A percentile compares a stretch with the other conserved stretches of the same genome.
These are phyloP conservation scores for Intubia oerlemansii DNA, from an alignment of 2,329 filamentous ascomycete species.

Conservation along the genomic window DNA sequence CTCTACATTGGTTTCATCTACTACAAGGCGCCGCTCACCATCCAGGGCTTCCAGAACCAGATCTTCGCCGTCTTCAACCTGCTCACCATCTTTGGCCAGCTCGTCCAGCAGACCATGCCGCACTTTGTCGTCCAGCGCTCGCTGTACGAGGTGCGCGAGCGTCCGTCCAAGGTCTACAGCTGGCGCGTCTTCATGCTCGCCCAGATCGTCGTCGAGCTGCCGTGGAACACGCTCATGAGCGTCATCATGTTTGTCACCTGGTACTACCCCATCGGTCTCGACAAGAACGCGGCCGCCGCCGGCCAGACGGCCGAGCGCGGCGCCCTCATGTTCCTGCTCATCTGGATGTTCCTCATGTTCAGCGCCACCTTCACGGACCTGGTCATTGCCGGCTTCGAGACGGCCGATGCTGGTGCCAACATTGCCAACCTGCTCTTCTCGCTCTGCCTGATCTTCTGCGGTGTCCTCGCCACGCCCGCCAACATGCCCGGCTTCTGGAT, in stretches of 20 bases:
- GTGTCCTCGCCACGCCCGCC: conserved; percentile 34
- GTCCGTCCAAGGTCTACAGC: conserved; percentile 64
- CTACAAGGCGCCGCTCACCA: conserved; percentile 46
- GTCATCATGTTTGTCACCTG: conserved; percentile 45
- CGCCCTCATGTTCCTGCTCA: conserved; percentile 57
- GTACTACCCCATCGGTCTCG: conserved; percentile 72
- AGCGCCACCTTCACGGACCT: conserved; percentile 53
- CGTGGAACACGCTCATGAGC: conserved; percentile 60
- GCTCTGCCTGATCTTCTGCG: conserved; percentile 38
- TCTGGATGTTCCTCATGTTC: conserved; percentile 59
- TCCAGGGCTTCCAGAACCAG: conserved; percentile 67
- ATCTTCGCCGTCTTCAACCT: conserved; percentile 77
- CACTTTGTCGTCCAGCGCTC: conserved; percentile 66
- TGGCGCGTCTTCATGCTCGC: conserved; percentile 74
- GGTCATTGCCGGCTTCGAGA: conserved; percentile 47
- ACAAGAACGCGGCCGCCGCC: conserved; percentile 43
- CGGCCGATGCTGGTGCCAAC: conserved; percentile 45
- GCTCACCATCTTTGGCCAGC: conserved; percentile 59
- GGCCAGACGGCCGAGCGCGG: conserved; percentile 46
- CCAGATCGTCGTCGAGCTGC: conserved; percentile 67
- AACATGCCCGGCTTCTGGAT: conserved; percentile 53
- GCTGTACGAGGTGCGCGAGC: conserved; percentile 68
- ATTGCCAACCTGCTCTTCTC: conserved; percentile 38
- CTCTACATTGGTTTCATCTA: conserved; percentile 74
- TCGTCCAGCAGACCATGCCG: conserved; percentile 66